Conservation (phyloP, 2,329 filamentous ascomycete genomes). For the Seiridium unicorne region DNA sequence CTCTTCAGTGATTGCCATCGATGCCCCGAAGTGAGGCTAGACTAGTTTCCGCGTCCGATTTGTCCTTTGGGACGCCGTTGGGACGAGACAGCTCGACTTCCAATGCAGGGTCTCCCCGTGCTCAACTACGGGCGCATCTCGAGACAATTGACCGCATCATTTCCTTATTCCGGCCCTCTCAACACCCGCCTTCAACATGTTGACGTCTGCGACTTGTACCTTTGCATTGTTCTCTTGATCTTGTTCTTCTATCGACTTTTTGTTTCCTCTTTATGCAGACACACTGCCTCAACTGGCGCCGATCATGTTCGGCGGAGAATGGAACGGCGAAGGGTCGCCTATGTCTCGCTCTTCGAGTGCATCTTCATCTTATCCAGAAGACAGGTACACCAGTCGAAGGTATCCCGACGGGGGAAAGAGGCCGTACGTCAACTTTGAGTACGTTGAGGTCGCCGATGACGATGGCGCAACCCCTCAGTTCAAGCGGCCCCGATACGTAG, state of each 20-base stretch:
- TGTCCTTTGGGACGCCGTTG: background rate
- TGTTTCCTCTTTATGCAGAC: background rate
- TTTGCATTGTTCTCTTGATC: background rate
- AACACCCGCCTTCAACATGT: background rate
- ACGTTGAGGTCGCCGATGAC: constrained; percentile 25
- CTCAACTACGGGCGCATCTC: background rate
- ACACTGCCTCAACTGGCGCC: constrained; percentile 11
- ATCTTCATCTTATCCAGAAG: constrained; percentile 24
- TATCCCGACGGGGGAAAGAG: constrained; percentile 37
- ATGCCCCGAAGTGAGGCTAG: constrained; percentile 6
- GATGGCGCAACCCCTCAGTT: constrained; percentile 36
- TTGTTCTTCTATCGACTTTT: background rate
- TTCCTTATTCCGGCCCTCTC: background rate
- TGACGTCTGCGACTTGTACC: background rate
- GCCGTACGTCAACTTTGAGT: constrained; percentile 33
- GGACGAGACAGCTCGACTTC: background rate
- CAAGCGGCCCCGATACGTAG: constrained; percentile 23
- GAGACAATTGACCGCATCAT: constrained; percentile 1
- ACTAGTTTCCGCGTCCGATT: constrained; percentile 4
- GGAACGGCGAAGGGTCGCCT: constrained; percentile 29
- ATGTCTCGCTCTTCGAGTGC: constrained; percentile 32
- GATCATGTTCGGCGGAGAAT: constrained; percentile 35
- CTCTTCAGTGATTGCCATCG: background rate
- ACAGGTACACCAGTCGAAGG: constrained; percentile 17
- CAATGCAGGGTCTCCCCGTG: constrained; percentile 1